These are phyloP conservation scores for Camellia granthamiana DNA, from an alignment of 148 eudicot genomes.

Conservation along the genomic window DNA sequence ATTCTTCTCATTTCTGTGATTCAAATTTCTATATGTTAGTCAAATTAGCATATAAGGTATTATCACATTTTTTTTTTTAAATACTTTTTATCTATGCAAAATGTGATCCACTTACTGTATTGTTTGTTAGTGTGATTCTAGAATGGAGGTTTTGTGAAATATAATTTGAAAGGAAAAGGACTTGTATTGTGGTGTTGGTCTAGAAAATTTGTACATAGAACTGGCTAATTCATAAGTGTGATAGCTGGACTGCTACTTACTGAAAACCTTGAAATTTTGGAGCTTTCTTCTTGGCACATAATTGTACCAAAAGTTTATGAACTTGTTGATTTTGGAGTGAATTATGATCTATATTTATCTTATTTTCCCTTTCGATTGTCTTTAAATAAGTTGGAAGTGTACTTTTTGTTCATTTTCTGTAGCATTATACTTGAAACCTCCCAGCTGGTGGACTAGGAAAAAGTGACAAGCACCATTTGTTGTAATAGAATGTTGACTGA, in stretches of 20 bases:
- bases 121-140: neutral
- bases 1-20: neutral
- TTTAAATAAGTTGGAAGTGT: neutral
- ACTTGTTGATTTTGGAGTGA: neutral
- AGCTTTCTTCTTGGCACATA: neutral
- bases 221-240: neutral
- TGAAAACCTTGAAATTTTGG: neutral
- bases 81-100: neutral
- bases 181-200: neutral
- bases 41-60: neutral
- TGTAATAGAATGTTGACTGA: neutral
- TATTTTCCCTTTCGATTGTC: neutral
- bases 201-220: neutral
- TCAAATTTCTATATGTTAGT: neutral
- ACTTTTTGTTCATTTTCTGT: neutral
- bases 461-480: neutral
- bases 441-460: neutral
- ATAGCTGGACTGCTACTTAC: neutral
- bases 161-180: neutral
- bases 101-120: neutral
- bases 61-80: neutral
- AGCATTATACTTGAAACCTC: neutral
- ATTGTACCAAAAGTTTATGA: neutral
- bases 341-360: neutral
- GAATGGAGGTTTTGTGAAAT: neutral